phyloP scores from a whole-genome alignment of 768 basidiomycete genomes.

The Termitomyces sp. region DNA sequence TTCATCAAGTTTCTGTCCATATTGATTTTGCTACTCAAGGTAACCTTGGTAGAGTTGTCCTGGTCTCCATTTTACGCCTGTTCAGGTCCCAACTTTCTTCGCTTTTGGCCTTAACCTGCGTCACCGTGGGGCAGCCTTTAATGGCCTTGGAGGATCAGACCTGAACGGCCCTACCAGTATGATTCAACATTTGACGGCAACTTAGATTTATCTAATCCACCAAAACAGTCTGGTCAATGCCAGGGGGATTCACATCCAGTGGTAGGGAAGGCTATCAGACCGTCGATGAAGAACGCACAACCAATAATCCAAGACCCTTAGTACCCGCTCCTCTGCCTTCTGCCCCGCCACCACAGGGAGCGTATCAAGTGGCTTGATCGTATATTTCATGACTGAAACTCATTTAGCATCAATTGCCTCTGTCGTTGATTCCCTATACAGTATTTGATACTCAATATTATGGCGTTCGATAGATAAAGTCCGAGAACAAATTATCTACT shows the following conservation, averaged over 20 bases:
- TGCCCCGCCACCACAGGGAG: constrained; percentile 22
- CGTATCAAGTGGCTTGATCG: constrained; percentile 36
- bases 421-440: not conserved
- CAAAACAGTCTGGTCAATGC: constrained; percentile 71
- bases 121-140: constrained; percentile 51
- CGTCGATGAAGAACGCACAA: constrained; percentile 44
- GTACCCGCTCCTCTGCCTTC: constrained; percentile 20
- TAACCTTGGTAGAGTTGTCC: constrained; percentile 8
- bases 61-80: not conserved
- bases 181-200: constrained; percentile 4
- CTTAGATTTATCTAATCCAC: constrained; percentile 2
- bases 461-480: constrained; percentile 9
- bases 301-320: constrained; percentile 18
- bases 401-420: not conserved
- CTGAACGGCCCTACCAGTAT: constrained; percentile 52
- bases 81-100: constrained; percentile 55
- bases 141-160: constrained; percentile 41
- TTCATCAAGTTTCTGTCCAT: constrained; percentile 52
- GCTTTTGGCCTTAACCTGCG: constrained; percentile 46
- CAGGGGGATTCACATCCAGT: constrained; percentile 58
- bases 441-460: not conserved
- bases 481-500: not conserved
- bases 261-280: constrained; percentile 57
- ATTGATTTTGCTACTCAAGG: constrained; percentile 56
- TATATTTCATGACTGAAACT: not conserved